These are phyloP conservation scores for Daldinia sp. DNA, from an alignment of 2,329 filamentous ascomycete species.

Conservation along the genomic window DNA sequence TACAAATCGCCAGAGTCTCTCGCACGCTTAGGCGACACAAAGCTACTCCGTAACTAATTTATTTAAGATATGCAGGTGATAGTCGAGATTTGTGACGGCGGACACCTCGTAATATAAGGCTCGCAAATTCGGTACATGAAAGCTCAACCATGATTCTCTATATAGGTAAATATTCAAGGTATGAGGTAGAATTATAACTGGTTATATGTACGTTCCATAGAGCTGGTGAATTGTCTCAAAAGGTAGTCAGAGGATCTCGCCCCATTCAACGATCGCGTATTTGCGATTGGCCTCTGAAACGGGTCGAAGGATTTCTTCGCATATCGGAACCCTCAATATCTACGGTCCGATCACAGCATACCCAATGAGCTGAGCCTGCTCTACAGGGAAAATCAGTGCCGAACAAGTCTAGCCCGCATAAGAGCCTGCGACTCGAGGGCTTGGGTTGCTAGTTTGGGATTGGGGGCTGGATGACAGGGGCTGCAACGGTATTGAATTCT, in stretches of 20 bases:
- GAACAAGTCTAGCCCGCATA: slow-evolving; percentile 1
- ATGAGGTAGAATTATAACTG: background rate
- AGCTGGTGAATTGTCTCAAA: background rate
- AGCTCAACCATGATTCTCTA: background rate
- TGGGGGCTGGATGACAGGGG: background rate
- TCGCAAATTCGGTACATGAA: too few relatives aligned
- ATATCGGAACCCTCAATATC: slow-evolving; percentile 2
- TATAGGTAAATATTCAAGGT: background rate
- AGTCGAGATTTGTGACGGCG: background rate
- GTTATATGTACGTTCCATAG: background rate
- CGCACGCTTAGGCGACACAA: background rate
- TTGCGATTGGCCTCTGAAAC: slow-evolving; percentile 17
- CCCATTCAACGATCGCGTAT: slow-evolving; percentile 5
- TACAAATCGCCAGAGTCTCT: background rate
- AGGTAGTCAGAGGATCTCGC: background rate
- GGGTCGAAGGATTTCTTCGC: slow-evolving; percentile 16
- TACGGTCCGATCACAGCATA: slow-evolving; percentile 1
- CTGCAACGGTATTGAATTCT: background rate
- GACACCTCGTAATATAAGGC: background rate
- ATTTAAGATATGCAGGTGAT: slow-evolving; percentile 5
- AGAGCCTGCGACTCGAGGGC: background rate
- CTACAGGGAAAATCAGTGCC: slow-evolving; percentile 16
- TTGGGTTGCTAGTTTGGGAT: background rate
- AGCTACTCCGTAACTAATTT: background rate
- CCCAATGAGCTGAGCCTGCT: slow-evolving; percentile 14